A percentile compares a stretch with the other conserved stretches of the same genome.
Conservation (phyloP, 2,329 filamentous ascomycete species). For the Aspergillus intermedius region DNA sequence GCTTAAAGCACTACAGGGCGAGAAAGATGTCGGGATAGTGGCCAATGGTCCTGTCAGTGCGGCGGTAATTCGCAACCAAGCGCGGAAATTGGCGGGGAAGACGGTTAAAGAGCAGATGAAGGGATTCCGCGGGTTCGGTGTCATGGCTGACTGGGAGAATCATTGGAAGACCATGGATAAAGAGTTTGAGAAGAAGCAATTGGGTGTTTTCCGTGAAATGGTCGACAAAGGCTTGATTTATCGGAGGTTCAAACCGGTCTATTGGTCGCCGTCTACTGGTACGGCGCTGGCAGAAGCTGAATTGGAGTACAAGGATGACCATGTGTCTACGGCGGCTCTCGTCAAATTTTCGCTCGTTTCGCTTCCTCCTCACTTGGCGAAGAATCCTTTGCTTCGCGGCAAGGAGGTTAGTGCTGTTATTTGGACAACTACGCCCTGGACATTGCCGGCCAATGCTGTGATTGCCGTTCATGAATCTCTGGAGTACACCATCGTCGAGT, state of each 20-base stretch:
- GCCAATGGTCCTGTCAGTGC: conserved; percentile 27
- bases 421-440: conserved; percentile 99
- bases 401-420: conserved; percentile 70
- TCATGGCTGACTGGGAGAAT: conserved; percentile 60
- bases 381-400: conserved; percentile 35
- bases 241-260: conserved; percentile 56
- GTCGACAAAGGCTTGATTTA: conserved; percentile 57
- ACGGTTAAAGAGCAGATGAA: conserved; percentile 55
- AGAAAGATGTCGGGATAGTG: conserved; percentile 30
- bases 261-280: conserved; percentile 60
- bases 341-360: conserved; percentile 65
- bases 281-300: conserved; percentile 60
- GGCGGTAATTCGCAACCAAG: conserved; percentile 48
- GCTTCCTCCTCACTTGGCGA: conserved; percentile 40
- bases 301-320: conserved; percentile 58
- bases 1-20: conserved; percentile 75
- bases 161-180: conserved; percentile 59
- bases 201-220: conserved; percentile 56
- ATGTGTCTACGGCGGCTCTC: conserved; percentile 55
- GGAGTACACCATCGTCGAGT: conserved; percentile 62
- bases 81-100: conserved; percentile 48
- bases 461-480: conserved; percentile 75
- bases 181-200: conserved; percentile 54
- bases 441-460: conserved; percentile 82
- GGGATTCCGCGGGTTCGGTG: conserved; percentile 53